These are phyloP conservation scores for Quercus mongolica DNA, from an alignment of 306 rosid species.

Conservation along the genomic window DNA sequence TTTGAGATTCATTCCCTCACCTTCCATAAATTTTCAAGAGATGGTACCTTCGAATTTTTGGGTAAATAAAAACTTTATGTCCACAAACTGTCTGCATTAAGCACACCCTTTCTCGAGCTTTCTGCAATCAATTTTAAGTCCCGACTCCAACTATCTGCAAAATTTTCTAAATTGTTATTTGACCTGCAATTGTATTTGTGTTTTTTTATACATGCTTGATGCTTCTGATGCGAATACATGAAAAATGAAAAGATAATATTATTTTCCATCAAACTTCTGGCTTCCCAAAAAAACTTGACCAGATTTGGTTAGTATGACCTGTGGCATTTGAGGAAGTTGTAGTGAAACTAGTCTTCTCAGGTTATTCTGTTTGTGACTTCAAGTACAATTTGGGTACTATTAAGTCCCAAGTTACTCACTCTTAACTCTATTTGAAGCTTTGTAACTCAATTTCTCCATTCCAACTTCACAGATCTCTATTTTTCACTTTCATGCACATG, in stretches of 20 bases:
- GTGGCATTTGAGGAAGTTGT: not conserved
- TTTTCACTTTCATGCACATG: not conserved
- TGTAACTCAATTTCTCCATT: too few species aligned
- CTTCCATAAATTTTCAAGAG: too few species aligned
- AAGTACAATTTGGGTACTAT: not conserved
- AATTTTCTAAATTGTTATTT: not conserved
- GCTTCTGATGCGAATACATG: not conserved
- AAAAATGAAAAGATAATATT: not conserved
- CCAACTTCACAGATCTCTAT: not conserved
- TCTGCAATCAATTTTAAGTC: too few species aligned
- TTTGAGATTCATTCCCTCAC: too few species aligned
- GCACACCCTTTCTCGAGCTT: too few species aligned
- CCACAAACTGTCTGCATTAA: too few species aligned
- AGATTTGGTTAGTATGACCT: not conserved
- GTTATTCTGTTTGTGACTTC: not conserved
- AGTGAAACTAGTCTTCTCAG: not conserved
- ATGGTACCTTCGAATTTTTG: too few species aligned
- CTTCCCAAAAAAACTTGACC: constrained; percentile 8
- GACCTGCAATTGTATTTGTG: not conserved
- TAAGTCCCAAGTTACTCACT: not conserved
- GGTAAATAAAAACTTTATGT: too few species aligned
- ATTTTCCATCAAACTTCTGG: not conserved
- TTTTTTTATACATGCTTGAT: not conserved
- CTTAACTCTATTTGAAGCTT: not conserved
- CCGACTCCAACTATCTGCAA: not conserved